Base-by-base conservation (phyloP, 345 rosid species). In the Populus ilicifolia region DNA sequence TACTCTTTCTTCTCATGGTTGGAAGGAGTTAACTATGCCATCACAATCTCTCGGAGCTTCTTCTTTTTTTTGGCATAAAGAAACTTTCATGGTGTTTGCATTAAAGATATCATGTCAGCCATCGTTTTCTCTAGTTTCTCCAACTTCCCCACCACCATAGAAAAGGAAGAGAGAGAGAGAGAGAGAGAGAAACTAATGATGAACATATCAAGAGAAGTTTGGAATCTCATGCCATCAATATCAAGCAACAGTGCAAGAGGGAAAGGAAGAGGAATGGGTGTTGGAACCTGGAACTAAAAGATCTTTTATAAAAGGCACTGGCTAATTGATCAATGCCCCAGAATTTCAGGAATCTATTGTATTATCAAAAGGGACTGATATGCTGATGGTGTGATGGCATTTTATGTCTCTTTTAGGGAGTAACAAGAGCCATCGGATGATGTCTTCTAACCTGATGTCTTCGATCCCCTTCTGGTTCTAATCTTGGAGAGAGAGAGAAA, bases 111-210 rank as follows among this genome's bases (percentile, higher is more conserved):
- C 33, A 59, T 56, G 83, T 73, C 66, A 69, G 70, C 74, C 76
- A 77, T 80, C 81, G 61, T 77, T 72, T 70, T 61, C 43, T 69
- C 2, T 25, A 41, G 44, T 73, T 72, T 72, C 74, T 59, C 41
- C 41, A 67, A 59, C 73, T 69, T 66, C 80, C 63, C 75, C 76
- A 44, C 75, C 73, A 59, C 48, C 50, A 36, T 36, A 46, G 16
- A 68, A 68, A 8, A 38, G 12, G 29, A 27, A 68, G 3, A 67
- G 62, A 8, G 5, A 9, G 62, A 17, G 6, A 7, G 14, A 38
- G 9, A 62, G 3, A 67, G 11, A 21, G 12, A 27, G 20, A 52
- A 5, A 54, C 5, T 4, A 44, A 64, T 74, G 33, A 76, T 76
- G 62, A 38, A 36, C 4, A 30, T 38, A 33, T 75, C 71, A 66